Evolutionary conservation across 352 stramenopile species (phyloP), one percentile per base, ranked within the genome.

Genomic region (Blastocystis sp.): DNA sequence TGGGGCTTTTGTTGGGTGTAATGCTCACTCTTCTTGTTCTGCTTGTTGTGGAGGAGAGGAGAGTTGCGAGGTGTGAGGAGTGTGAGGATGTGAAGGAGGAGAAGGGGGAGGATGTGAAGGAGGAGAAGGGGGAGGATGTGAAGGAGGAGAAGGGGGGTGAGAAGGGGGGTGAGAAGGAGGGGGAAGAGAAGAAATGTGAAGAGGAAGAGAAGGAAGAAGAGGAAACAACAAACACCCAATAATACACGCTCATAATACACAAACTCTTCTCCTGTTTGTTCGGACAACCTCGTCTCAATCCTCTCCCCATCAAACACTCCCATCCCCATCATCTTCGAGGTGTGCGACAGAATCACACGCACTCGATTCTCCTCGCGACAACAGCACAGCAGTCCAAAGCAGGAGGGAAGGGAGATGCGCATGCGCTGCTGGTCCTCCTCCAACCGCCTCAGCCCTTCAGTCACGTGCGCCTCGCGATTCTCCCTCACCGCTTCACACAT

Each of bases 261-360:
- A 14, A 3, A 56, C 48, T 56, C 66, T 56, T 48, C 5, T 14
- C 53, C 28, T 21, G 40, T 48, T 74, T 52, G 21, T 45, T 67
- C 52, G 2, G 34, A 84, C 17, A 40, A 21, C 48, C 43, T 45
- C 4, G 21, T 64, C 19, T 48, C 21, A 21, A 9, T 74, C 34
- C 7, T n/a, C 7, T 21, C 21, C 43, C 34, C 64, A 7, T 34
- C 34, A 41, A 17, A 17, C 2, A 38, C 45, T 70, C 74, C 74
- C 67, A 67, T 69, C 17, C 74, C 74, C 65, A 84, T 69, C 53
- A 67, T 62, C 14, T 53, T 62, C 9, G 74, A 84, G 45, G 74
- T 69, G 34, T 67, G 52, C 23, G 5, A 56, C 5, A n/a, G 28
- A 2, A 76, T 14, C 7, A 67, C 14, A 66, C 38, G 17, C 52